Evolutionary conservation across 805 yeast genomes (phyloP), one percentile per base, ranked within the genome.

Genomic region (Alloascoidea africana): DNA sequence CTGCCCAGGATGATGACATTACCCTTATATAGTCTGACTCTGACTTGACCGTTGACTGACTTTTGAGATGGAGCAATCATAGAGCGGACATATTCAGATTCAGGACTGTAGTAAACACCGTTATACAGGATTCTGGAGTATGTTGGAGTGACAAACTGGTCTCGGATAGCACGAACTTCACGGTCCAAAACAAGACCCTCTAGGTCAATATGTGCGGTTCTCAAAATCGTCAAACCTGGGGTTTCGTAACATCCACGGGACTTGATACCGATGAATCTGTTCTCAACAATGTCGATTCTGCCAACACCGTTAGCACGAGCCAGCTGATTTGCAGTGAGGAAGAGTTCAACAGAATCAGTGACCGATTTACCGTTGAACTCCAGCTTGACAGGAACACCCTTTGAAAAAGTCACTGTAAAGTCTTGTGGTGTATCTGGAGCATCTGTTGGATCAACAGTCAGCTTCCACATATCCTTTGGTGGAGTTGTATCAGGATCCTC

Each of bases 271-370:
- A 91, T 91, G 63, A 91, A 91, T 70, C 98, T 86, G 73, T 91
- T 85, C 68, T 91, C 98, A 47, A 91, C 98, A 56, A 91, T 91
- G 67, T 91, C 98, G 59, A 91, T 81, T 72, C 98, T 86, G 62
- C 98, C 98, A 43, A 91, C 96, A 70, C 98, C 98, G 60, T 91
- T 87, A 70, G 96, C 86, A 75, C 98, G 87, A 42, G 96, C 97
- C 54, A 91, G 69, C 51, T 86, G 76, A 62, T 91, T 89, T 44
- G 96, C 96, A 47, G 86, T 80, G 50, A 83, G 64, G 73, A 91
- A 91, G 49, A 91, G 68, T 51, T 87, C 96, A 42, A 87, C 87
- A 37, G 97, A 89, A 42, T 81, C 89, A 36, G 95, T 76, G 45
- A 80, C 78, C 37, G 57, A 55, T 45, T 68, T 67, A 39, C 73